Base-by-base conservation (phyloP, 768 basidiomycete genomes). In the Lentinula guzmanii region DNA sequence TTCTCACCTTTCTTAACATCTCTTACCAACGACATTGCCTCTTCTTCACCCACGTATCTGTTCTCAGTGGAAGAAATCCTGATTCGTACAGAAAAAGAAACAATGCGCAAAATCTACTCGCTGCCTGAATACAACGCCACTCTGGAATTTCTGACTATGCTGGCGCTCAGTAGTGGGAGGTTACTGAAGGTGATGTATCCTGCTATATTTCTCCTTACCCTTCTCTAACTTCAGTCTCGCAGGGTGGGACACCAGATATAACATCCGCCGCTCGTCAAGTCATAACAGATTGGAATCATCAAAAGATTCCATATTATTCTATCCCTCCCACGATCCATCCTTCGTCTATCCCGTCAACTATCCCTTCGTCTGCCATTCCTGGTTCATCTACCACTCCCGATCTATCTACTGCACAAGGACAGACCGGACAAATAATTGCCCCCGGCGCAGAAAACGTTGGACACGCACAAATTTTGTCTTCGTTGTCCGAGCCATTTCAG, bases 211-310 rank as follows among this genome's bases (percentile, higher is more conserved):
- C 18, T 16, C 39, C 51, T 58, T 8, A 24, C 33, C 13, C 50
- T 43, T 41, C 24, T 39, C 24, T 1, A 18, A 35, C 45, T 15
- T 31, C 21, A 11, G 50, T 61, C 48, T 61, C 41, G 0, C 65
- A 92, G 90, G 95, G 95, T 34, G 96, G 96, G 52, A 89, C 93
- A 0, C 95, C 96, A 1, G 94, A 98, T 71, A 72, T 95, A 35
- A 84, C 88, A 46, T 79, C 89, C 5, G 83, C 93, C 0, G 93
- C 95, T 0, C 86, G 92, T 35, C 85, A 89, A 13, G 82, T 98
- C 24, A 73, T 98, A 1, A 83, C 79, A 53, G 95, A 99, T 70
- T 99, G 96, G 95, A 98, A 98, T 68, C 86, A 92, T 61, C 94
- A 97, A 71, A 96, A 93, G 69, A 96, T 98, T 10, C 90, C 92